Conservation (phyloP, 2,329 filamentous ascomycete species). For the Colletotrichum truncatum region DNA sequence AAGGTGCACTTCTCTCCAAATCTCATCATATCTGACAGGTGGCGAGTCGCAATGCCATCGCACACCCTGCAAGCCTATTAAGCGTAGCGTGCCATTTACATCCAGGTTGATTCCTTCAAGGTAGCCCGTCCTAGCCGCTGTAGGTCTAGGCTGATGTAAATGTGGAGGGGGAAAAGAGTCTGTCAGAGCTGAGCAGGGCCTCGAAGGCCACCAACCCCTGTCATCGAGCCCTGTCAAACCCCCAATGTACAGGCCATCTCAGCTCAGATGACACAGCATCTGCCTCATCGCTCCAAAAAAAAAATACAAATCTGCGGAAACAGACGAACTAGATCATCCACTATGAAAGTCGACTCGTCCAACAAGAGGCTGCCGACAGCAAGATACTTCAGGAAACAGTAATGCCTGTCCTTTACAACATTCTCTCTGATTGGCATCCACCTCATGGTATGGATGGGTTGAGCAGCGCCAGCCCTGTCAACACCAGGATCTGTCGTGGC, state of each 20-base stretch:
- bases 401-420: not conserved
- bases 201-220: conserved; percentile 5
- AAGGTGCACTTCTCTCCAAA: conserved; percentile 6
- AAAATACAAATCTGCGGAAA: conserved; percentile 29
- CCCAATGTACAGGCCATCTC: conserved; percentile 15
- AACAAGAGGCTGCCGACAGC: not conserved
- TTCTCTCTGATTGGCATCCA: not conserved
- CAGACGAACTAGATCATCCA: conserved; percentile 24
- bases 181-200: conserved; percentile 13
- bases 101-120: conserved; percentile 10
- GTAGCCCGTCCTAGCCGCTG: conserved; percentile 13
- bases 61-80: conserved; percentile 4
- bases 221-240: not conserved
- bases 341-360: conserved; percentile 15
- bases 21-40: conserved; percentile 9
- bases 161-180: conserved; percentile 17
- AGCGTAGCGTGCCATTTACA: not conserved
- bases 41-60: conserved; percentile 3
- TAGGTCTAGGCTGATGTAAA: conserved; percentile 17
- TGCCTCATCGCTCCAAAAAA: conserved; percentile 26
- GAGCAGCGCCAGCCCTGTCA: conserved; percentile 10
- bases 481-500: not conserved
- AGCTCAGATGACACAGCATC: conserved; percentile 25
- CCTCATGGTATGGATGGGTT: not conserved
- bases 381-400: conserved; percentile 3